Evolutionary conservation across 2,329 filamentous ascomycete species (phyloP), one percentile per base, ranked within the genome.

Genomic region (Alternaria sp.): DNA sequence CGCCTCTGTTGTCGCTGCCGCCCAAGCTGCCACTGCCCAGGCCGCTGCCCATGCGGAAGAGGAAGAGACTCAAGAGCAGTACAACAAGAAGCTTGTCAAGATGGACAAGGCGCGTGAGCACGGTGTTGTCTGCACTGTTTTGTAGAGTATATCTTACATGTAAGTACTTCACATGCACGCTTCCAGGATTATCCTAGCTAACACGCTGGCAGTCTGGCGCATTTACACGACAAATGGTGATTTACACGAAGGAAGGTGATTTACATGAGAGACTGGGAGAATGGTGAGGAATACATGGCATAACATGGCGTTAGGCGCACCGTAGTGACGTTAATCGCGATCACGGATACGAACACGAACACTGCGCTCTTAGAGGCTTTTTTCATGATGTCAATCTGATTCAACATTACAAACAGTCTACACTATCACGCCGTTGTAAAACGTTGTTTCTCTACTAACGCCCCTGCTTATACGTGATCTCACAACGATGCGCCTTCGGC

Each of bases 401-500:
- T 36, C 12, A 3, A 32, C 7, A 21, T 32, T 7, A 6, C 11
- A 32, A 4, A 19, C 25, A 7, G 5, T 13, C 30, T 13, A 32
- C 25, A 15, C 19, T n/a, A 51, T 51, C 7, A 15, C 32, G 26
- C 26, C 12, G 7, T 11, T 3, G n/a, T 40, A 9, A 40, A 40
- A 40, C 36, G 0, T 36, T 1, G 0, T 36, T 0, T n/a, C 4
- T 36, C 47, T 30, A 5, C n/a, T 19, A 30, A 6, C 3, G 0
- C n/a, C 49, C 49, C 28, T n/a, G 28, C 28, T 43, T 49, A 5
- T 78, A 67, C 1, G 74, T 73, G 21, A 84, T 74, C 40, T 82
- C 75, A 60, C 82, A 84, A 5, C 78, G 72, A 68, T 83, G 80
- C 2, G 76, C 80, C 64, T 79, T 79, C 0, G 82, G 82, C 8